Percentiles rank a stretch among this genome's conserved stretches.
These are phyloP conservation scores for Phytophthora nicotianae DNA, from an alignment of 352 stramenopile species.

Conservation along the genomic window DNA sequence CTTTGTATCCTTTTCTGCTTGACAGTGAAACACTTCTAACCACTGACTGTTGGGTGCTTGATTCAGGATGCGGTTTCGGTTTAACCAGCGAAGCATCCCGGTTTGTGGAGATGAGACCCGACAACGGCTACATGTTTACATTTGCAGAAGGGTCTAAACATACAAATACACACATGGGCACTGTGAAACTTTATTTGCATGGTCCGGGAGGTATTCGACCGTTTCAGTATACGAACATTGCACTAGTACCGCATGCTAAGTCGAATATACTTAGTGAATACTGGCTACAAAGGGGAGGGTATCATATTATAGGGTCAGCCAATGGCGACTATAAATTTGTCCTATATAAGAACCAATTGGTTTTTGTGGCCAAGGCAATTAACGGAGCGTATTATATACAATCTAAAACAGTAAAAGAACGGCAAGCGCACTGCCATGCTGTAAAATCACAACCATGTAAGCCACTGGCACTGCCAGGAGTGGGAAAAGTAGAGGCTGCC, in stretches of 20 bases:
- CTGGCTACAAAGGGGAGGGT: constrained; percentile 9
- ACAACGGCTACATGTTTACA: constrained; percentile 14
- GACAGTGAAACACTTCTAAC: constrained; percentile 4
- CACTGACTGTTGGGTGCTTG: constrained; percentile 4
- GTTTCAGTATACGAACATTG: constrained; percentile 16
- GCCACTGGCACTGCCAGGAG: background rate
- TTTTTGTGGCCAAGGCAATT: constrained; percentile 9
- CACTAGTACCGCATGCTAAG: constrained; percentile 9
- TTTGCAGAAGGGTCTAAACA: constrained; percentile 1
- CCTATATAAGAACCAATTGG: constrained; percentile 4
- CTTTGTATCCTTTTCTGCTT: background rate
- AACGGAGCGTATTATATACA: constrained; percentile 16
- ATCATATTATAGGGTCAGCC: constrained; percentile 8
- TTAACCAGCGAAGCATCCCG: constrained; percentile 7
- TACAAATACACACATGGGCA: constrained; percentile 14
- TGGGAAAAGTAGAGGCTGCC: background rate
- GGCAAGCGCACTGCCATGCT: constrained; percentile 12
- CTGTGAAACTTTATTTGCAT: constrained; percentile 19
- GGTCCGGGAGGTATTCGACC: constrained; percentile 1
- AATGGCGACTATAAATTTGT: constrained; percentile 19
- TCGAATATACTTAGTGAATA: constrained; percentile 23
- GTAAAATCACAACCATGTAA: constrained; percentile 9
- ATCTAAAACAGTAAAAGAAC: constrained; percentile 5
- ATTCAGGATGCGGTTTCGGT: constrained; percentile 14
- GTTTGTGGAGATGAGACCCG: constrained; percentile 1